These are phyloP conservation scores for Ceratocystis albifundus DNA, from an alignment of 2,329 filamentous ascomycete genomes.

Conservation along the genomic window DNA sequence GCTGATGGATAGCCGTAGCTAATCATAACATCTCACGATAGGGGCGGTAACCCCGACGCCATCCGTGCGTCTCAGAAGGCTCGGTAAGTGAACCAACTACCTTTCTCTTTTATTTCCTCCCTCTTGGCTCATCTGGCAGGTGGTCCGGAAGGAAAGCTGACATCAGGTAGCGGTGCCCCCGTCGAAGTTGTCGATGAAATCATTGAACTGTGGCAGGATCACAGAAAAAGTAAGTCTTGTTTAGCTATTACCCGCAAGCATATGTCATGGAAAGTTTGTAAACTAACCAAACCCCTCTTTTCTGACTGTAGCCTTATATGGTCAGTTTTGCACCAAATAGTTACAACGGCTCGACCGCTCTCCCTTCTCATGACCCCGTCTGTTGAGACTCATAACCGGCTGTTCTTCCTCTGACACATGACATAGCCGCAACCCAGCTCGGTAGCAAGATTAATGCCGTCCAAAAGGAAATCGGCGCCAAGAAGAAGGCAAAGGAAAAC, in stretches of 20 bases:
- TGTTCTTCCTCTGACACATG: background rate
- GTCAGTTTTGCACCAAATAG: constrained; percentile 18
- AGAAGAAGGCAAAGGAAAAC: constrained; percentile 92
- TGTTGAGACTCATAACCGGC: background rate
- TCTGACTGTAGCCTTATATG: constrained; percentile 18
- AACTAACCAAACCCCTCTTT: constrained; percentile 14
- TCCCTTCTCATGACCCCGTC: background rate
- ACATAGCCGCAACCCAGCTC: constrained; percentile 55
- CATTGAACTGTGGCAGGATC: constrained; percentile 75
- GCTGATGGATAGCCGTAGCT: background rate
- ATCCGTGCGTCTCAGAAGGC: constrained; percentile 85
- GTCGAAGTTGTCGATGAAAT: constrained; percentile 84
- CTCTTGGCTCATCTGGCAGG: background rate
- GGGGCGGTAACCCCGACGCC: constrained; percentile 80
- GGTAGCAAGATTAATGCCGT: constrained; percentile 75
- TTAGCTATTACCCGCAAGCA: background rate
- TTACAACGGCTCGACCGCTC: background rate
- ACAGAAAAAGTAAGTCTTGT: constrained; percentile 53
- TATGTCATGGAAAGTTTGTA: background rate
- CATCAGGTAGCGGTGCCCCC: constrained; percentile 38
- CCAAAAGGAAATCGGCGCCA: constrained; percentile 79
- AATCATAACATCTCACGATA: constrained; percentile 8
- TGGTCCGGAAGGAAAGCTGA: constrained; percentile 1
- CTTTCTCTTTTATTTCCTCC: background rate
- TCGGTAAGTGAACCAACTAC: constrained; percentile 40